Evolutionary conservation across 148 eudicot genomes (phyloP), one percentile per base, ranked within the genome.

Genomic region (Silene latifolia): DNA sequence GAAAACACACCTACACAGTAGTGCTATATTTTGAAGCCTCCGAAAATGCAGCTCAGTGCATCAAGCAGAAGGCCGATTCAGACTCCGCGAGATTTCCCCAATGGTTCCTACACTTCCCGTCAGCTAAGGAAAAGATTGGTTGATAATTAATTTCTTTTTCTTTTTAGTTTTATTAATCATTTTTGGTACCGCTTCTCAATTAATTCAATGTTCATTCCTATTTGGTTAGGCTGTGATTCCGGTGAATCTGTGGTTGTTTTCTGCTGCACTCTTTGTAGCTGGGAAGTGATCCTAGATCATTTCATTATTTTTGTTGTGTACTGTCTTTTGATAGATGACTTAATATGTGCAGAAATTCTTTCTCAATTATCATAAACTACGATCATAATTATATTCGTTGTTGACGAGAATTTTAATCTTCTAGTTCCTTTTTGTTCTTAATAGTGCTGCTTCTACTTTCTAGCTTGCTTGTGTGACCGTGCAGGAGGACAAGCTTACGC

Each of bases 311-410:
- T 82, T 76, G 65, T 77, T 76, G 72, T 89, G 87, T 83, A 87
- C 24, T n/a, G 68, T 83, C 81, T 82, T 80, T 76, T 78, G 86
- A 75, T 72, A 76, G 72, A 79, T 76, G 71, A 72, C 79, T 80
- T 76, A 83, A 79, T 87, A 79, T 87, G 87, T 88, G 88, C 92
- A 86, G 88, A 83, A 78, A 82, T 72, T 81, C 74, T 60, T 83
- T 81, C 71, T 72, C 91, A 85, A 88, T 59, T 72, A 72, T 66
- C 60, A 42, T 69, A 72, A 73, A 8, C 73, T 48, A 48, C 67
- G n/a, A 42, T 72, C 61, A 27, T 63, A 17, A 73, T 60, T 64
- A 39, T 65, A 59, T 72, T 1, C 4, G 35, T 21, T 39, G 39
- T 63, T 29, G 44, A 63, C 14, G 7, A 17, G 2, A 23, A 10